Percentiles rank a stretch among this genome's conserved stretches.
These are phyloP conservation scores for Kodamaea lidongshanica DNA, from an alignment of 805 yeast species.

Conservation along the genomic window DNA sequence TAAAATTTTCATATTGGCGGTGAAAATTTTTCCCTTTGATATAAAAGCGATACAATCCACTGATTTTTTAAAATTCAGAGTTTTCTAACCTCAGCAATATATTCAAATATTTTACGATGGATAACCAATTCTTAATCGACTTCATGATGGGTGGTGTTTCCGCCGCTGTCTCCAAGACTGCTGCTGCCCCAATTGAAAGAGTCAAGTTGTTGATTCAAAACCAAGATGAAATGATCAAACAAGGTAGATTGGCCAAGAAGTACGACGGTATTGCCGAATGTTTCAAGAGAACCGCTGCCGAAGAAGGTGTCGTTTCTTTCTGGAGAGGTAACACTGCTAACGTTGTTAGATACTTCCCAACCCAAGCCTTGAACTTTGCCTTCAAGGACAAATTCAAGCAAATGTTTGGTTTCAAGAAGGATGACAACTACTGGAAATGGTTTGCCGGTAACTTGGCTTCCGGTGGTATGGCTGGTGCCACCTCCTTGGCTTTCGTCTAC, in stretches of 20 bases:
- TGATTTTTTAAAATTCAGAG: conserved; percentile 2
- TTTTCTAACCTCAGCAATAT: conserved; percentile 5
- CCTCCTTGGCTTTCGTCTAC: conserved; percentile 88
- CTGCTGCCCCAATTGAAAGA: conserved; percentile 97
- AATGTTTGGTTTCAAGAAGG: conserved; percentile 95
- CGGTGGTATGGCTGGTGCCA: conserved; percentile 98
- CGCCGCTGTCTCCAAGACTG: conserved; percentile 97
- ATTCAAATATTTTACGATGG: conserved; percentile 13
- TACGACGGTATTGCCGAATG: conserved; percentile 91
- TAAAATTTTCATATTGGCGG: conserved; percentile 1
- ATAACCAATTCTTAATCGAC: conserved; percentile 31
- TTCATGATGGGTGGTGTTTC: conserved; percentile 98
- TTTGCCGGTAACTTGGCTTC: conserved; percentile 97
- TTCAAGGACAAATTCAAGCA: conserved; percentile 96
- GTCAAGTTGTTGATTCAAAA: conserved; percentile 94
- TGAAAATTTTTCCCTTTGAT: conserved; percentile 4
- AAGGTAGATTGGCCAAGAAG: conserved; percentile 83
- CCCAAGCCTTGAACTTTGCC: conserved; percentile 97
- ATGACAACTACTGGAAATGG: conserved; percentile 88
- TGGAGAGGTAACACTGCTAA: conserved; percentile 99
- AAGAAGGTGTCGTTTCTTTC: conserved; percentile 89
- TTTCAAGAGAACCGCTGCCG: conserved; percentile 90
- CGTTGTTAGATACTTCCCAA: conserved; percentile 98
- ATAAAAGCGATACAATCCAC: conserved; percentile 5
- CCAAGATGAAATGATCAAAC: conserved; percentile 97